These are phyloP conservation scores for Forsythia viridissima DNA, from an alignment of 257 asterid genomes.

Conservation along the genomic window DNA sequence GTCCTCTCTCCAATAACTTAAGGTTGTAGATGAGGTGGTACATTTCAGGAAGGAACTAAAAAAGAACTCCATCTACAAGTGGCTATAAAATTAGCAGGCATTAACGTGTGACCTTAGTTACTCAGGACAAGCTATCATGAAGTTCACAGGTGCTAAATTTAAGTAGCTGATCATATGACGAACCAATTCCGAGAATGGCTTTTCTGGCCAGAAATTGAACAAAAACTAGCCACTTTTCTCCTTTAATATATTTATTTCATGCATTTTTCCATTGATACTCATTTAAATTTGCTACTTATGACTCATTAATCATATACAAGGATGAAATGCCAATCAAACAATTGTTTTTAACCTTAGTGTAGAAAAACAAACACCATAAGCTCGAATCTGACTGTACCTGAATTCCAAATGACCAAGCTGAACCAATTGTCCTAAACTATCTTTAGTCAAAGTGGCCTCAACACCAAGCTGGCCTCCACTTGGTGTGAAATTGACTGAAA, in stretches of 20 bases:
- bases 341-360: background rate
- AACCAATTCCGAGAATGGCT: too few species aligned
- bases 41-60: too few species aligned
- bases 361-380: background rate
- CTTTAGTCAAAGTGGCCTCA: slow-evolving; percentile 57
- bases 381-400: slow-evolving; percentile 45
- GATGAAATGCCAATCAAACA: background rate
- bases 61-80: too few species aligned
- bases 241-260: background rate
- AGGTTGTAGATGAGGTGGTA: too few species aligned
- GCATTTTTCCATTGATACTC: background rate
- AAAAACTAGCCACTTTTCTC: too few species aligned
- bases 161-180: too few species aligned
- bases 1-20: too few species aligned
- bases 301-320: background rate
- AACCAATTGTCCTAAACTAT: slow-evolving; percentile 69
- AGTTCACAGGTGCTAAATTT: too few species aligned
- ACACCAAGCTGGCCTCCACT: slow-evolving; percentile 69
- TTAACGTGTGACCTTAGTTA: too few species aligned
- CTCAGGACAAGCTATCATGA: too few species aligned
- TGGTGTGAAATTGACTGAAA: slow-evolving; percentile 60
- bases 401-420: slow-evolving; percentile 85
- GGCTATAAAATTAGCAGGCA: too few species aligned
- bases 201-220: too few species aligned
- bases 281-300: background rate